These are phyloP conservation scores for Pleurotus giganteus DNA, from an alignment of 768 basidiomycete species.

Conservation along the genomic window DNA sequence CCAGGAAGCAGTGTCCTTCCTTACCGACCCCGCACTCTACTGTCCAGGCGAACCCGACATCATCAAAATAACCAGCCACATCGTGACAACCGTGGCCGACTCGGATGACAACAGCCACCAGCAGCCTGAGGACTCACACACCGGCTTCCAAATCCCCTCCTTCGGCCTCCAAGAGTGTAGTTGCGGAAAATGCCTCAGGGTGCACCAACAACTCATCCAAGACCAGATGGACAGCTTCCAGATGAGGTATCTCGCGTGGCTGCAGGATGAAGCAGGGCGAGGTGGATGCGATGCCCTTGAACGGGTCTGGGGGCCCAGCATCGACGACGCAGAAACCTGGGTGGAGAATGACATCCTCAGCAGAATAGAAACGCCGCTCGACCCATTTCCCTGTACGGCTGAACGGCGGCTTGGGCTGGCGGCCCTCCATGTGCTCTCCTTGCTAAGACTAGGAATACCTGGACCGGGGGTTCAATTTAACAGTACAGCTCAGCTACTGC, in stretches of 20 bases:
- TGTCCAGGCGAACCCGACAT: conserved; percentile 1
- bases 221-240: not conserved
- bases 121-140: not conserved
- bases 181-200: not conserved
- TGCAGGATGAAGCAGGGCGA: not conserved
- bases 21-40: not conserved
- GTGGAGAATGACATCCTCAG: not conserved
- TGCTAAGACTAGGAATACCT: not conserved
- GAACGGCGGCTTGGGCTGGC: not conserved
- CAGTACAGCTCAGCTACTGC: not conserved
- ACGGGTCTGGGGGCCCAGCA: not conserved
- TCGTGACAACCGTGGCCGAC: not conserved
- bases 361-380: not conserved
- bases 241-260: conserved; percentile 3
- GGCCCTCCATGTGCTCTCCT: not conserved
- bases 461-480: not conserved
- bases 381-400: not conserved
- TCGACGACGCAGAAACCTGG: not conserved
- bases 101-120: not conserved
- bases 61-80: not conserved
- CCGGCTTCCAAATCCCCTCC: not conserved
- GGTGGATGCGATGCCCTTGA: not conserved
- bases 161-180: not conserved
- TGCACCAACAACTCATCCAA: not conserved
- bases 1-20: not conserved